phyloP scores from a whole-genome alignment of 2,329 filamentous ascomycete genomes.

The Phaeophleospora eucalypticola region DNA sequence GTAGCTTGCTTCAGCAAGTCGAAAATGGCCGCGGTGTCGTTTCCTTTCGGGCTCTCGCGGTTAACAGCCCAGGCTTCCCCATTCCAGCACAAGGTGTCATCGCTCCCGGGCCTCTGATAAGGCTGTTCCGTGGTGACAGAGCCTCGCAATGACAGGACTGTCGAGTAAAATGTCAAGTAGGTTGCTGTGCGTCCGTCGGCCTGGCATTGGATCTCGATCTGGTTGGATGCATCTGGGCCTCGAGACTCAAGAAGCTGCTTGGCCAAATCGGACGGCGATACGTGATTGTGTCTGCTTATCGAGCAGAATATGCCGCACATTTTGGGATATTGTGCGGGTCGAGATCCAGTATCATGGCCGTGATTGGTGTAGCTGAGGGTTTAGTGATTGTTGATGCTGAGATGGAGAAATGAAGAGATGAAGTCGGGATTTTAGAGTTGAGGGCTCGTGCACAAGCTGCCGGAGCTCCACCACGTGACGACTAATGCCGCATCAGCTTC shows the following conservation, averaged over 20 bases:
- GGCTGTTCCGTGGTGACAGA: constrained; percentile 69
- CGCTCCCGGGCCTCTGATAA: constrained; percentile 53
- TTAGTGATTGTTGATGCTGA: no score
- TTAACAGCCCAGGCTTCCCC: constrained; percentile 85
- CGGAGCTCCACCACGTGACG: neutral
- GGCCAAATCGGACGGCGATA: constrained; percentile 19
- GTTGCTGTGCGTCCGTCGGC: constrained; percentile 2
- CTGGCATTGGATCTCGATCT: constrained; percentile 10
- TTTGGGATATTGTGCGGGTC: neutral
- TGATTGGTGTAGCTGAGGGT: neutral
- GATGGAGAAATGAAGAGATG: no score
- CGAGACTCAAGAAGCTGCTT: constrained; percentile 25
- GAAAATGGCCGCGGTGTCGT: constrained; percentile 73
- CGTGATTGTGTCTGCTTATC: constrained; percentile 22
- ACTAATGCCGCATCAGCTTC: no score
- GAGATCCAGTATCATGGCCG: neutral
- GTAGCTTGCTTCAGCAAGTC: constrained; percentile 43
- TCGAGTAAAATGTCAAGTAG: constrained; percentile 65
- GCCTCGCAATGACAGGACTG: constrained; percentile 86
- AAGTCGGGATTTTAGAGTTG: no score
- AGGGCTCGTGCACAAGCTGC: neutral
- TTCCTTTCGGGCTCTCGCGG: constrained; percentile 58
- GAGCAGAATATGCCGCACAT: constrained; percentile 38
- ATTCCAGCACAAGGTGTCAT: constrained; percentile 87
- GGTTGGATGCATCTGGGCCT: constrained; percentile 29